Base-by-base conservation (phyloP, 2,329 filamentous ascomycete genomes). In the Xylariaceae sp. region DNA sequence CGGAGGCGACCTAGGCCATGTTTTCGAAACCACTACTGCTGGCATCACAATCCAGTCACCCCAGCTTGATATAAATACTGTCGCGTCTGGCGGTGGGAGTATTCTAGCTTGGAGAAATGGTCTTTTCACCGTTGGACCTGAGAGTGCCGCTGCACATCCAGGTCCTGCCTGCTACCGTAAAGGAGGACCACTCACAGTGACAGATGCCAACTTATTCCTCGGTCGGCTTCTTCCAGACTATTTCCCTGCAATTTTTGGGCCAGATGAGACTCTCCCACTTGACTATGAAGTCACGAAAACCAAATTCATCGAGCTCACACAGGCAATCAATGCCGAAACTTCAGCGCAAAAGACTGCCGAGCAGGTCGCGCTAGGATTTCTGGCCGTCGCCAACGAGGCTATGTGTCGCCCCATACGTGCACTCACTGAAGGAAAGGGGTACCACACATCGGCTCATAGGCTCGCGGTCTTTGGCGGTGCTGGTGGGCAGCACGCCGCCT, bases 51-150 rank as follows among this genome's bases (percentile, higher is more conserved):
- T 93, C 10, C 89, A 92, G 60, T 88, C 86, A 1, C 89, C 90
- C 0, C 89, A 93, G 67, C 80, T 93, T 1, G 89, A 93, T 64
- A 92, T 93, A 69, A 90, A 91, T 69, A 93, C 90, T 1, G 89
- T 92, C 3, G 89, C 89, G 20, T 88, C 89, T 6, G 89, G 89
- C 18, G 89, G 89, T 57, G 87, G 88, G n/a, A 88, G 84, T 1
- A 78, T 85, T 16, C 75, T 92, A 0, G 87, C 86, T 66, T 91
- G 85, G 80, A 83, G 82, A 56, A 90, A 90, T 57, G 88, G 88
- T 0, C 76, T 91, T 1, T 90, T 91, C 60, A 83, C 86, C 1
- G 88, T 91, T 5, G 89, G 89, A 0, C 89, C 89, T 1, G 87
- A 90, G 66, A 90, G 87, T 45, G 89, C 89, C 1, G 85, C 84